Percentiles rank a stretch among this genome's conserved stretches.
phyloP scores from a whole-genome alignment of 2,329 filamentous ascomycete genomes.

The Colletotrichum zoysiae region DNA sequence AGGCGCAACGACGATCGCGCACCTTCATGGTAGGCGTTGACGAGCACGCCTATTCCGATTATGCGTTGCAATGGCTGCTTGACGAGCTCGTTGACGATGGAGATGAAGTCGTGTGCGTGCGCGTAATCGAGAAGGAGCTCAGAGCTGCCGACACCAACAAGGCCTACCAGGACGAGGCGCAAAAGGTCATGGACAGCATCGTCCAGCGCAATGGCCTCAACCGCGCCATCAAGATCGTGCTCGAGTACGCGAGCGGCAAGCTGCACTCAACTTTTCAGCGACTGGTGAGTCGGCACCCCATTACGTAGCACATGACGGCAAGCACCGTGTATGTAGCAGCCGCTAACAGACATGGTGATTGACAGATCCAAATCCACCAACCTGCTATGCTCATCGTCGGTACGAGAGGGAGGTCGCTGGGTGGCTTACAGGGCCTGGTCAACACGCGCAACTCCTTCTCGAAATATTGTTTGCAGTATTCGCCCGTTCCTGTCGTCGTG shows the following conservation, averaged over 20 bases:
- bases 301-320: background rate
- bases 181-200: slow-evolving; percentile 79
- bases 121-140: slow-evolving; percentile 87
- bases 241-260: slow-evolving; percentile 91
- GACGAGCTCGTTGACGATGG: slow-evolving; percentile 94
- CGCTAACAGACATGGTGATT: slow-evolving; percentile 12
- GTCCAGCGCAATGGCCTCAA: slow-evolving; percentile 83
- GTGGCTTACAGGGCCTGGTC: slow-evolving; percentile 87
- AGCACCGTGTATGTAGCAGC: background rate
- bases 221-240: slow-evolving; percentile 84
- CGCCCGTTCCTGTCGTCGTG: slow-evolving; percentile 91
- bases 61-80: slow-evolving; percentile 91
- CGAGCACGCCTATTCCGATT: slow-evolving; percentile 91
- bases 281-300: slow-evolving; percentile 72
- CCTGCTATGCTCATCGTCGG: slow-evolving; percentile 93
- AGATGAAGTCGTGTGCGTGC: slow-evolving; percentile 91
- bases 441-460: slow-evolving; percentile 85
- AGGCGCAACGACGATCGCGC: slow-evolving; percentile 81
- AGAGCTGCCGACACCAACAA: slow-evolving; percentile 72
- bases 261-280: slow-evolving; percentile 91
- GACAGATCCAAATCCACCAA: slow-evolving; percentile 89
- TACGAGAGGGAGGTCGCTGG: slow-evolving; percentile 85
- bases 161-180: slow-evolving; percentile 79
- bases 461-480: slow-evolving; percentile 95
- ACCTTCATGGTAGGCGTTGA: slow-evolving; percentile 94